Base-by-base conservation (phyloP, 257 asterid species). In the Thymus mandschuricus region DNA sequence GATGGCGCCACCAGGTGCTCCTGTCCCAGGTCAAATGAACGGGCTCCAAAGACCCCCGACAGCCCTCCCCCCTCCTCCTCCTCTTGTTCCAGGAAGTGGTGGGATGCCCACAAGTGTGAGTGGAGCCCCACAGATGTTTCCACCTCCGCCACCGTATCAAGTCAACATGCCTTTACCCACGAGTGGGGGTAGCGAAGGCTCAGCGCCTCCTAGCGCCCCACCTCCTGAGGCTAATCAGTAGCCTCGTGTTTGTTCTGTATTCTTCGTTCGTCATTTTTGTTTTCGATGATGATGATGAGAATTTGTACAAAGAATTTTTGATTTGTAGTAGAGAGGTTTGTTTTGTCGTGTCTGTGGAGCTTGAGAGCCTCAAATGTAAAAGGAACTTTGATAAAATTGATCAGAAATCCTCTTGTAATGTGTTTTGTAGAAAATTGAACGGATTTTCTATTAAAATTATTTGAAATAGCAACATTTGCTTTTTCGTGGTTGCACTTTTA, bases 1-100 rank as follows among this genome's bases (percentile, higher is more conserved):
- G 96, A 10, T 77, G 68, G 82, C 88, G 52, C 96, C 96, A 57
- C 95, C 89, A 0, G 89, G 88, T 70, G 84, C 90, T 34, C 88
- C 89, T 30, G 15, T 79, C 43, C 90, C 92, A 0, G 93, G 92
- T 64, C 97, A 90, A 70, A 68, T 83, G 76, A 91, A 89, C 45
- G 89, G 92, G 40, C 81, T 82, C 45, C 98, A 82, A 66, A 84
- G 96, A 78, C 96, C 96, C 1, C 15, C 70, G 27, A 75, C 76
- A 4, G 80, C 81, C 12, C 57, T 51, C n/a, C n/a, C n/a, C 7
- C 64, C 64, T 31, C 64, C 64, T 27, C 88, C 90, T 35, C 89
- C 89, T n/a, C 85, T 74, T 73, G 62, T 75, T 75, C 88, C 93
- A 1, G 93, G 93, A 69, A 84, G 91, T 68, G 82, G 57, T 3